Evolutionary conservation across 2,329 filamentous ascomycete species (phyloP).

Genomic region (Rugonectria rugulosa): DNA sequence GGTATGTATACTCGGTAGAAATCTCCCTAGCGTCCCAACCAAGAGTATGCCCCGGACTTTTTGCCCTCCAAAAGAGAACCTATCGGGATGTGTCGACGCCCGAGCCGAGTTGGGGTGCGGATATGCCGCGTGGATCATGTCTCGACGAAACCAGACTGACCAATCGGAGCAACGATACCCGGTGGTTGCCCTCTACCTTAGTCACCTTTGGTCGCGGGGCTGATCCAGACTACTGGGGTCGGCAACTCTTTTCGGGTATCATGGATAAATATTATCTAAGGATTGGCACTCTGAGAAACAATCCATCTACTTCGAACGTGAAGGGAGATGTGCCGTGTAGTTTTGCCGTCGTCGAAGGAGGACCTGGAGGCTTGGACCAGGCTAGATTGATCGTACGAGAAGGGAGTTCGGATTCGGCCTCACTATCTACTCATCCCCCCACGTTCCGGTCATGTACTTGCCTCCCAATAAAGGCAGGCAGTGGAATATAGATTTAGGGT

Average conservation of each 20-base stretch:
- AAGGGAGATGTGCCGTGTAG: neutral
- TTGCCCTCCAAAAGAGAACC: neutral
- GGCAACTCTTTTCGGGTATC: conserved; percentile 8
- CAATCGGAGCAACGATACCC: conserved; percentile 11
- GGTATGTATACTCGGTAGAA: conserved; percentile 11
- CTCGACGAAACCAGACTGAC: neutral
- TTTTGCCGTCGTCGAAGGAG: conserved; percentile 1
- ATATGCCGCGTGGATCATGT: conserved; percentile 2
- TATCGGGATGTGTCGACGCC: conserved; percentile 9
- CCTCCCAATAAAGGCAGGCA: too few relatives aligned
- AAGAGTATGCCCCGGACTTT: neutral
- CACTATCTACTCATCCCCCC: too few relatives aligned
- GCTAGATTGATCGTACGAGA: too few relatives aligned
- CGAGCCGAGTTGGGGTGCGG: neutral
- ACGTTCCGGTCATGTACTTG: too few relatives aligned
- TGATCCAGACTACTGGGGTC: neutral
- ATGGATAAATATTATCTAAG: neutral
- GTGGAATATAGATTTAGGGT: too few relatives aligned
- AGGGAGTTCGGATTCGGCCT: too few relatives aligned
- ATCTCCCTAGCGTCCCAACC: neutral
- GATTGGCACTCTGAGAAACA: too few relatives aligned
- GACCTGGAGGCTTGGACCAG: too few relatives aligned
- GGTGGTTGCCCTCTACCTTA: neutral
- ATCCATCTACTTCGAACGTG: neutral
- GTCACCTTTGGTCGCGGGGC: conserved; percentile 5